Conservation (phyloP, 805 yeast genomes). For the Ogataea chonburiensis region DNA sequence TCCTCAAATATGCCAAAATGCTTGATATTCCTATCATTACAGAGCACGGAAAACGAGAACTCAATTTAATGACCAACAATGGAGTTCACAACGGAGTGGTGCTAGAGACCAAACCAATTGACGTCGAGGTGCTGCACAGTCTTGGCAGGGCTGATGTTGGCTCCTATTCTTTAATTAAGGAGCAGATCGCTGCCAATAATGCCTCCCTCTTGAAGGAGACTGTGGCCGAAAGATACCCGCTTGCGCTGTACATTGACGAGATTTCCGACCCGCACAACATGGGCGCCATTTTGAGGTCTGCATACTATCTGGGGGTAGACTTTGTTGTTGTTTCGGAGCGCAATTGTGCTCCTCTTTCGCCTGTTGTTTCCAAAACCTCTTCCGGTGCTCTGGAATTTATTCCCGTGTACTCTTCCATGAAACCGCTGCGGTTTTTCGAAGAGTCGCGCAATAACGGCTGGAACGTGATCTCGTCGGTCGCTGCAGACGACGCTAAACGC, state of each 20-base stretch:
- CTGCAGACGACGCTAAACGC: slow-evolving; percentile 27
- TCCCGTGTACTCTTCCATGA: slow-evolving; percentile 55
- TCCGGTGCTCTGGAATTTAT: slow-evolving; percentile 82
- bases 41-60: slow-evolving; percentile 42
- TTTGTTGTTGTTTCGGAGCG: slow-evolving; percentile 67
- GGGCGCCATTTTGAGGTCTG: slow-evolving; percentile 80
- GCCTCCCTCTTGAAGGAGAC: neutral
- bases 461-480: slow-evolving; percentile 65
- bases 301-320: slow-evolving; percentile 81
- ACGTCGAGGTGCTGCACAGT: slow-evolving; percentile 31
- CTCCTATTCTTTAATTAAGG: slow-evolving; percentile 19
- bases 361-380: slow-evolving; percentile 76
- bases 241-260: slow-evolving; percentile 76
- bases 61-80: slow-evolving; percentile 59
- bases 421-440: slow-evolving; percentile 63
- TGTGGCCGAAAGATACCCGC: slow-evolving; percentile 43
- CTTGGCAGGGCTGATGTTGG: slow-evolving; percentile 21
- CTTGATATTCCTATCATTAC: slow-evolving; percentile 38
- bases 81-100: slow-evolving; percentile 84
- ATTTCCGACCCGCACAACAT: slow-evolving; percentile 84
- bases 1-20: slow-evolving; percentile 47
- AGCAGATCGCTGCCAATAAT: slow-evolving; percentile 15
- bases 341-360: slow-evolving; percentile 72
- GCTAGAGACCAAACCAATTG: slow-evolving; percentile 59
- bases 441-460: slow-evolving; percentile 59